Base-by-base conservation (phyloP, 164 flowering plant genomes). In the Kalanchoe fedtschenkoi region DNA sequence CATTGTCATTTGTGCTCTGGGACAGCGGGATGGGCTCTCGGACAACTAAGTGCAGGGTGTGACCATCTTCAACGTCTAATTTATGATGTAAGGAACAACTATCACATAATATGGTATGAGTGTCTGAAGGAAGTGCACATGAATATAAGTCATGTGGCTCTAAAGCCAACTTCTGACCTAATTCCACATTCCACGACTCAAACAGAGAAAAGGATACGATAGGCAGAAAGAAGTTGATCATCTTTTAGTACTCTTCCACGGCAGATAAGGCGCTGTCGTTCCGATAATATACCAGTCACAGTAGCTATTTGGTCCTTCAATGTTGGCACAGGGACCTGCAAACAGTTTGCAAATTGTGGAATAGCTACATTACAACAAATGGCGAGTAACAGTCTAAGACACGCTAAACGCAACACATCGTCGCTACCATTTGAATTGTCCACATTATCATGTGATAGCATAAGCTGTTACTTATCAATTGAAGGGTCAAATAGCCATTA, bases 51-150 rank as follows among this genome's bases (percentile, higher is more conserved):
- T 93, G 98, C 77, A 93, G 71, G 57, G 98, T 93, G 72, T 93
- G 98, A 55, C 98, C 98, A 81, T 93, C 97, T 77, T 93, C 98
- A 62, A 93, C 98, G 72, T 90, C 98, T 93, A 69, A 60, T 38
- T 35, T 17, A 56, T 38, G 62, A 72, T 74, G 77, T 39, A 75
- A 72, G 72, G 67, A 75, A 42, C 34, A 34, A 19, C 15, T 4
- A 17, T 58, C 24, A 5, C 41, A 32, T 33, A 16, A 58, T 13
- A 34, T n/a, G 17, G 11, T 58, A 5, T 11, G 5, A 34, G 26
- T 22, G 24, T 4, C 6, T 11, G 19, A 19, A 34, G 3, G 9
- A 34, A 6, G 29, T 42, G n/a, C 46, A 13, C 15, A 10, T 17
- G 17, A 57, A 57, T 35, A 29, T 29, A 30, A n/a, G n/a, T n/a